Evolutionary conservation across 768 basidiomycete genomes (phyloP).

Genomic region (Ramaria rubella): DNA sequence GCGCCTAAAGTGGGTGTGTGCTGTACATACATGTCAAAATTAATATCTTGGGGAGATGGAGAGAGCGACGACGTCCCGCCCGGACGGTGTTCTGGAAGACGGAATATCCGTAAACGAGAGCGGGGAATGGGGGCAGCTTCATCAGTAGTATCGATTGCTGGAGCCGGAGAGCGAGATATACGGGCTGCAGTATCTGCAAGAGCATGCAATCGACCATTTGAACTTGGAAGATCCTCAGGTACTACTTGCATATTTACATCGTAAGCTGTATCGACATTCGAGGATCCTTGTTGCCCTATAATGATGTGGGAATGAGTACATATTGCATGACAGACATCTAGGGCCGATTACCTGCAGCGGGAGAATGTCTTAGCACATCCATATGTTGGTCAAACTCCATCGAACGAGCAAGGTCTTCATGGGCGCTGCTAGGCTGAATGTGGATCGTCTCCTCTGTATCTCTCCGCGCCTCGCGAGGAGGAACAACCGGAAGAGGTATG

Average conservation of each 20-base stretch:
- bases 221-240: not conserved
- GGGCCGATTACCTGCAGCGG: too few species aligned
- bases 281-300: too few species aligned
- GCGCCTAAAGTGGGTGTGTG: too few species aligned
- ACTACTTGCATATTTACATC: not conserved
- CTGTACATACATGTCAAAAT: too few species aligned
- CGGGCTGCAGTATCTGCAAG: not conserved
- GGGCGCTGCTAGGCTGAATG: not conserved
- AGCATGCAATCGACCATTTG: not conserved
- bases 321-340: too few species aligned
- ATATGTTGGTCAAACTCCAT: constrained; percentile 12
- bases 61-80: not conserved
- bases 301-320: too few species aligned
- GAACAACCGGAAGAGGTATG: not conserved
- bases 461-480: not conserved
- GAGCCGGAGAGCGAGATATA: not conserved
- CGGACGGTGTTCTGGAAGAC: not conserved
- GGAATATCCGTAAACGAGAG: not conserved
- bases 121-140: not conserved
- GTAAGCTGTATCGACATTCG: not conserved
- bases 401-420: constrained; percentile 6
- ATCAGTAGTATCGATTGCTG: too few species aligned
- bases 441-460: not conserved
- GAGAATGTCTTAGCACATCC: constrained; percentile 1
- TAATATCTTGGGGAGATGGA: not conserved